phyloP scores from a whole-genome alignment of 2,329 filamentous ascomycete genomes.

The Rhytidhysteron rufulum region DNA sequence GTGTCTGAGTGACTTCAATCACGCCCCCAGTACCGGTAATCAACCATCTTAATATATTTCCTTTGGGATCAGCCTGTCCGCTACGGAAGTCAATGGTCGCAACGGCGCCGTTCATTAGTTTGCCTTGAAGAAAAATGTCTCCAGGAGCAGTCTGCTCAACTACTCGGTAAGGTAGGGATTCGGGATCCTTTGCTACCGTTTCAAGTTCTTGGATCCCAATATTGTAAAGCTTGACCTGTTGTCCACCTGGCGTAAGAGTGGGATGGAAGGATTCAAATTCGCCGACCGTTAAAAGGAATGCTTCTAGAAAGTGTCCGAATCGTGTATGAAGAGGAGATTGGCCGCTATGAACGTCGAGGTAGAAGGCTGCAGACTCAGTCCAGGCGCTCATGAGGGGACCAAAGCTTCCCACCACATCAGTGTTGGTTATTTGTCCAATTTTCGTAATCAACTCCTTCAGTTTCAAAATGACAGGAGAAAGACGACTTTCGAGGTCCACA shows the following conservation, averaged over 20 bases:
- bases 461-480: constrained; percentile 32
- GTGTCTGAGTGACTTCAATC: constrained; percentile 23
- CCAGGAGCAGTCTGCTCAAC: constrained; percentile 43
- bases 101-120: constrained; percentile 36
- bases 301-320: constrained; percentile 38
- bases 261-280: constrained; percentile 35
- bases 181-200: constrained; percentile 13
- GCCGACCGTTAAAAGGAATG: constrained; percentile 44
- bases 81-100: constrained; percentile 43
- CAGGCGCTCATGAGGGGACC: constrained; percentile 6
- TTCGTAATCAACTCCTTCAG: constrained; percentile 35
- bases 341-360: constrained; percentile 43
- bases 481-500: constrained; percentile 42
- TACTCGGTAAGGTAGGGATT: constrained; percentile 18
- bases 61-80: constrained; percentile 46
- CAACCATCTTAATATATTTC: constrained; percentile 45
- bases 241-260: constrained; percentile 45
- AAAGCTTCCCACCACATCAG: constrained; percentile 11
- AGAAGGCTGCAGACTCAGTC: constrained; percentile 40
- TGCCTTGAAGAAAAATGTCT: constrained; percentile 36
- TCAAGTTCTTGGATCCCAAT: constrained; percentile 24
- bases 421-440: constrained; percentile 39
- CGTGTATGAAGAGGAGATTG: constrained; percentile 32
- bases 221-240: constrained; percentile 22
- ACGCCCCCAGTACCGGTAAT: constrained; percentile 44